Evolutionary conservation across 352 stramenopile genomes (phyloP).

Genomic region (Discostella stelligera): DNA sequence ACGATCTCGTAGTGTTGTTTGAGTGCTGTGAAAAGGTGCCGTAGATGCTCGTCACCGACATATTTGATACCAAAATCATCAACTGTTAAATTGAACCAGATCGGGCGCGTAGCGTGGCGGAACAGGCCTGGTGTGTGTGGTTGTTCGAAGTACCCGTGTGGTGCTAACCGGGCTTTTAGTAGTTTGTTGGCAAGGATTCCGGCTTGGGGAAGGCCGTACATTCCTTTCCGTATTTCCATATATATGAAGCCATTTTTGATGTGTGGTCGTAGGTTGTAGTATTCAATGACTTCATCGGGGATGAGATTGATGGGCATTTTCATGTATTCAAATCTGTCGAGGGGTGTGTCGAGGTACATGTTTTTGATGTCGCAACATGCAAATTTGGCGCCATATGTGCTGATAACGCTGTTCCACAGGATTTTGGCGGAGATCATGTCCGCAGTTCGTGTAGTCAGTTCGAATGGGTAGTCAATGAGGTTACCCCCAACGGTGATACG

Average conservation of each 20-base stretch:
- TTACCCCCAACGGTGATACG: conserved; percentile 34
- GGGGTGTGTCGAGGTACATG: conserved; percentile 34
- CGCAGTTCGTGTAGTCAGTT: conserved; percentile 21
- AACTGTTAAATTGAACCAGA: conserved; percentile 42
- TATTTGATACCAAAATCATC: conserved; percentile 56
- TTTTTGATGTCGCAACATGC: conserved; percentile 39
- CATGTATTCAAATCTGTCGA: conserved; percentile 37
- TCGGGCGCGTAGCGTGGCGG: conserved; percentile 11
- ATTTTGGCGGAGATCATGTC: conserved; percentile 36
- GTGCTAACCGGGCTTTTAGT: conserved; percentile 8
- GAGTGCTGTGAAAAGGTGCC: conserved; percentile 6
- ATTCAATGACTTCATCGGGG: background rate
- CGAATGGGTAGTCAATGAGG: conserved; percentile 28
- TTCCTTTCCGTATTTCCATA: conserved; percentile 7
- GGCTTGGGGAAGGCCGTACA: conserved; percentile 33
- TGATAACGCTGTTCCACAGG: conserved; percentile 38
- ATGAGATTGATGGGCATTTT: conserved; percentile 18
- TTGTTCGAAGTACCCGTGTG: conserved; percentile 12
- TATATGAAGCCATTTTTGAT: conserved; percentile 23
- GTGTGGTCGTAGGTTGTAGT: conserved; percentile 17
- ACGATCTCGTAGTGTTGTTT: conserved; percentile 18
- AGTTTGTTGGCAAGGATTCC: conserved; percentile 28
- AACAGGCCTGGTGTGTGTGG: conserved; percentile 45
- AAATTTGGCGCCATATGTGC: conserved; percentile 22
- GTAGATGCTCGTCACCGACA: conserved; percentile 9